Percentiles rank a stretch among this genome's conserved stretches.
Conservation (phyloP, 2,329 filamentous ascomycete species). For the Ascochyta rabiei region DNA sequence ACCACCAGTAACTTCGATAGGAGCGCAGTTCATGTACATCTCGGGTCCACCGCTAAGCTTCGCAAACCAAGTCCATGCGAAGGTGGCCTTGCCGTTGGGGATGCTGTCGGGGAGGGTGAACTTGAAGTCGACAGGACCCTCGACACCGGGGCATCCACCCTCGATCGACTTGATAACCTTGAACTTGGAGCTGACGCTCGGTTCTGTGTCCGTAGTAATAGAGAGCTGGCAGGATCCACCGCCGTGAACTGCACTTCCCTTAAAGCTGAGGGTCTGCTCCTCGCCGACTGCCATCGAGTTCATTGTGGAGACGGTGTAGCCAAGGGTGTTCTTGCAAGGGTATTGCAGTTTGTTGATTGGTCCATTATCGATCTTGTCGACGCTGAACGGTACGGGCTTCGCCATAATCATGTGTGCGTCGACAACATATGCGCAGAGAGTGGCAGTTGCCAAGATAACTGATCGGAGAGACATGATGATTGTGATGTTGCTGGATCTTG, state of each 20-base stretch:
- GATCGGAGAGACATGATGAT: conserved; percentile 60
- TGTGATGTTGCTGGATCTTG: conserved; percentile 20
- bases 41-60: conserved; percentile 79
- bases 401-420: conserved; percentile 78
- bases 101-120: conserved; percentile 76
- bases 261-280: conserved; percentile 66
- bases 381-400: conserved; percentile 68
- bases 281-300: conserved; percentile 67
- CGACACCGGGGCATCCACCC: conserved; percentile 78
- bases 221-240: conserved; percentile 90
- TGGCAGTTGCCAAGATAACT: conserved; percentile 55
- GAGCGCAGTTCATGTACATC: conserved; percentile 89
- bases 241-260: conserved; percentile 78
- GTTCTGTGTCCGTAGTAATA: conserved; percentile 69
- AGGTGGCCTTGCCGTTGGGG: conserved; percentile 74
- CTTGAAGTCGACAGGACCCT: conserved; percentile 68
- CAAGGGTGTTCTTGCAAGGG: conserved; percentile 65
- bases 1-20: conserved; percentile 67
- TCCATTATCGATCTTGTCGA: conserved; percentile 60
- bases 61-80: conserved; percentile 96
- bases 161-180: conserved; percentile 89
- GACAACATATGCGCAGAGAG: conserved; percentile 45
- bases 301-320: conserved; percentile 40
- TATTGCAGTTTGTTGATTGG: conserved; percentile 71
- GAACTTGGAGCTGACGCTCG: conserved; percentile 65